A percentile compares a stretch with the other conserved stretches of the same genome.
These are phyloP conservation scores for Cladosporium colombiae DNA, from an alignment of 2,329 filamentous ascomycete species.

Conservation along the genomic window DNA sequence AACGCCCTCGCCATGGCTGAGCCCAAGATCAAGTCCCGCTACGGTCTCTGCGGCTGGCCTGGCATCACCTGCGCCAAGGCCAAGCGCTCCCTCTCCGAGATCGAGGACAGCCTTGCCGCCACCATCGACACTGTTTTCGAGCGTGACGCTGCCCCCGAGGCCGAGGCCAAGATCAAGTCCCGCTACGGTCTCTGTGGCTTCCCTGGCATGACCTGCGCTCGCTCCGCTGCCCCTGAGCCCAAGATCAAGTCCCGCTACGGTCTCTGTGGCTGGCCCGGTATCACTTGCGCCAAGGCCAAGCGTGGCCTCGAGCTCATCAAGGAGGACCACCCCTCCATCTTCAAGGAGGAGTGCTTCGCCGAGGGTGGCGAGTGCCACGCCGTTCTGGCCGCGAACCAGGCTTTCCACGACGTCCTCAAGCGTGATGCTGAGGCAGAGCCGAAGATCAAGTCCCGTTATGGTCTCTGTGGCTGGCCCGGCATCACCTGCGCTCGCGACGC, in stretches of 20 bases:
- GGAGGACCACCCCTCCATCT: conserved; percentile 24
- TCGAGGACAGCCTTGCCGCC: conserved; percentile 28
- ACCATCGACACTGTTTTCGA: conserved; percentile 24
- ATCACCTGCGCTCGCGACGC: conserved; percentile 18
- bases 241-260: conserved; percentile 25
- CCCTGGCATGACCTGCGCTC: conserved; percentile 46
- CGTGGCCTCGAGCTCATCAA: conserved; percentile 34
- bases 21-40: conserved; percentile 23
- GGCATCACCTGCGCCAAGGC: conserved; percentile 49
- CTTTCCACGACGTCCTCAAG: conserved; percentile 26
- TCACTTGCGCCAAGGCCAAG: conserved; percentile 48
- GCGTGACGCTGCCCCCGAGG: conserved; percentile 28
- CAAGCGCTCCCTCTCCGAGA: conserved; percentile 47
- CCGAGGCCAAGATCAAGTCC: conserved; percentile 27
- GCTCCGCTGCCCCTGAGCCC: conserved; percentile 37
- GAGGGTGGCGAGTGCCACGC: conserved; percentile 32
- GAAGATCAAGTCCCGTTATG: conserved; percentile 13
- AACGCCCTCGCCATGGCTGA: conserved; percentile 34
- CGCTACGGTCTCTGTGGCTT: conserved; percentile 37
- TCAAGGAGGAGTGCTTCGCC: conserved; percentile 25
- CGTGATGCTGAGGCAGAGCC: conserved; percentile 27
- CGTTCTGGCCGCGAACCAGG: conserved; percentile 31
- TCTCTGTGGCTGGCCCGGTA: conserved; percentile 42
- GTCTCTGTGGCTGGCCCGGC: conserved; percentile 10
- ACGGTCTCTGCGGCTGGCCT: conserved; percentile 41